phyloP scores from a whole-genome alignment of 148 eudicot genomes.

The Salicornia ramosissima region DNA sequence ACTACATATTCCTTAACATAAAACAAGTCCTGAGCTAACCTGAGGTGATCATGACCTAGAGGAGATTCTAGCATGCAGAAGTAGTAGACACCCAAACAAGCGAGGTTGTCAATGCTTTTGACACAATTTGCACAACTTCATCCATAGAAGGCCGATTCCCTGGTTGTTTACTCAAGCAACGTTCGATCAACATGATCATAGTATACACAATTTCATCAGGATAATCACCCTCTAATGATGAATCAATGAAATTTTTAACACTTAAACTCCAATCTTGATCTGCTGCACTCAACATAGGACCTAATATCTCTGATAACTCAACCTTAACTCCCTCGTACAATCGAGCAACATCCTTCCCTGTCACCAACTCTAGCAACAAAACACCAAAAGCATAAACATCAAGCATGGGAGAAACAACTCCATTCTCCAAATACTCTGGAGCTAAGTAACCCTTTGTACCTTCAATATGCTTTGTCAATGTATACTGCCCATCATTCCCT shows the following conservation, averaged over 20 bases:
- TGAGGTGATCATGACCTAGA: constrained; percentile 14
- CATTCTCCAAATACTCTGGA: constrained; percentile 63
- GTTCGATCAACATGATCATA: constrained; percentile 40
- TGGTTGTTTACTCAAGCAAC: constrained; percentile 57
- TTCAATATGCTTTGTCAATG: constrained; percentile 37
- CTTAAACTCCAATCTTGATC: constrained; percentile 17
- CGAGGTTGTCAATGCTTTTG: constrained; percentile 37
- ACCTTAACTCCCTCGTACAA: constrained; percentile 39
- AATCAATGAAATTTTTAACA: constrained; percentile 38
- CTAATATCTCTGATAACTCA: constrained; percentile 40
- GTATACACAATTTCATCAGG: constrained; percentile 43
- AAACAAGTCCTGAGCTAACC: background rate
- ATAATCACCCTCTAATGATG: constrained; percentile 42
- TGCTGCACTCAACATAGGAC: constrained; percentile 26
- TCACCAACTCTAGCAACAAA: constrained; percentile 58
- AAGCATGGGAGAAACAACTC: constrained; percentile 57
- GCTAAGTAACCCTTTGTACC: constrained; percentile 65
- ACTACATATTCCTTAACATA: no score
- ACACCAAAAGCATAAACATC: constrained; percentile 86
- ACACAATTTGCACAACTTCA: constrained; percentile 41
- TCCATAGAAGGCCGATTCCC: constrained; percentile 47
- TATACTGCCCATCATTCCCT: constrained; percentile 35
- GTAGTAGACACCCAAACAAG: constrained; percentile 25
- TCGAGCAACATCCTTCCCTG: constrained; percentile 51
- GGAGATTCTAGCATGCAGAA: constrained; percentile 14